These are phyloP conservation scores for Nemania diffusa DNA, from an alignment of 2,329 filamentous ascomycete genomes.

Conservation along the genomic window DNA sequence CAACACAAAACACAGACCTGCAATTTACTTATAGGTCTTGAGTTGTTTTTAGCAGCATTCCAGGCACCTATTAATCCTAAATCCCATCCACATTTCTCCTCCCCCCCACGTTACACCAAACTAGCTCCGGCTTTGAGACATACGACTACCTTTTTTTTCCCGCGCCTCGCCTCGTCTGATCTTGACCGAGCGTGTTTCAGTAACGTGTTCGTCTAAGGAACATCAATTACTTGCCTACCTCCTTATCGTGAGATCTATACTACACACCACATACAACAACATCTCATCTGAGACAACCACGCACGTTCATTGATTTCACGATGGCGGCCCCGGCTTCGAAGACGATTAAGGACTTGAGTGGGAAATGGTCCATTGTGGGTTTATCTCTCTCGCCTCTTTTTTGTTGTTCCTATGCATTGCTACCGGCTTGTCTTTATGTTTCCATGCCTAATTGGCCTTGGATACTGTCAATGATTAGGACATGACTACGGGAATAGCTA, in stretches of 20 bases:
- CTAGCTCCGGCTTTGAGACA: not conserved
- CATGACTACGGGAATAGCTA: not conserved
- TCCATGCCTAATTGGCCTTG: not conserved
- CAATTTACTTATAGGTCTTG: too few species aligned
- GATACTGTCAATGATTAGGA: not conserved
- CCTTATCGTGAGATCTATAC: not conserved
- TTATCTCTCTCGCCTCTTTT: not conserved
- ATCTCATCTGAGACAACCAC: not conserved
- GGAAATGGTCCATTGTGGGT: conserved; percentile 75
- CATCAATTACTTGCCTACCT: not conserved
- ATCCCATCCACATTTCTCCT: not conserved
- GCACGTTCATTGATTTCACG: not conserved
- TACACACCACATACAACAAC: too few species aligned
- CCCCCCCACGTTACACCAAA: not conserved
- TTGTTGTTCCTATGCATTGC: not conserved
- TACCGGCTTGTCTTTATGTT: not conserved
- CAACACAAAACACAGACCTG: too few species aligned
- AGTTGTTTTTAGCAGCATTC: too few species aligned
- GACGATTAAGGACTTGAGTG: conserved; percentile 74
- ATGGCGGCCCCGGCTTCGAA: conserved; percentile 79
- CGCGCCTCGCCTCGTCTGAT: not conserved
- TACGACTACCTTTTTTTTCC: not conserved
- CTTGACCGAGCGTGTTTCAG: not conserved
- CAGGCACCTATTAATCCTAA: too few species aligned
- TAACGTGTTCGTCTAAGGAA: not conserved